Evolutionary conservation across 208 protist genomes (phyloP), one percentile per base, ranked within the genome.

Genomic region (Leptomonas pyrrhocoris): DNA sequence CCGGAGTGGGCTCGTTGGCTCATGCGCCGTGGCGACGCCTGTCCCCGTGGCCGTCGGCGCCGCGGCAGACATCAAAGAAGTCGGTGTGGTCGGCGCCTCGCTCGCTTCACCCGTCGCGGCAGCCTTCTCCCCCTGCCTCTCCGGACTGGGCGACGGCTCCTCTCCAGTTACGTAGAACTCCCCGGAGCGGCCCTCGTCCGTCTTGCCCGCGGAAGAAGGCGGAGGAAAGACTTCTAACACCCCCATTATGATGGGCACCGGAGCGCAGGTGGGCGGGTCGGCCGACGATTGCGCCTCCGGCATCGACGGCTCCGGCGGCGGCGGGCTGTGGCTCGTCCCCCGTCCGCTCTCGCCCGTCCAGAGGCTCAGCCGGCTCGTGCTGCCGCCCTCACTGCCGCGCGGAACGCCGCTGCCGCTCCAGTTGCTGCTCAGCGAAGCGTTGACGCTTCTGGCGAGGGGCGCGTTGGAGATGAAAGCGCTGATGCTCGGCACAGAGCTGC

Each of bases 301-400:
- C 63, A 71, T 50, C 48, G 72, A 77, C 27, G 59, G 72, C 63
- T 77, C 72, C 49, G 36, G 49, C 48, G 61, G 23, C 51, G 40
- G 49, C 21, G 72, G 63, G 34, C 62, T 70, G 31, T 28, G 49
- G 50, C 72, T 77, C 30, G 63, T 36, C 23, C 71, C 63, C 13
- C 71, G 54, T 2, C 50, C 63, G n/a, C 55, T 69, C 42, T 55
- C 71, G 28, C 19, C 62, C 16, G 62, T 36, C 72, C 62, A 59
- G n/a, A 21, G 9, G 43, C 72, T 77, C 45, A 46, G 61, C 27
- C 72, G 62, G 16, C 55, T 46, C 13, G 43, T 45, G 60, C 66
- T 68, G 46, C 40, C 42, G 16, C 48, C 56, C 7, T 59, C 25
- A n/a, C 50, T 70, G 68, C 56, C 64, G 30, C 40, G 23, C 15